Conservation (phyloP, 208 protist species). For the Angomonas ambiguus region DNA sequence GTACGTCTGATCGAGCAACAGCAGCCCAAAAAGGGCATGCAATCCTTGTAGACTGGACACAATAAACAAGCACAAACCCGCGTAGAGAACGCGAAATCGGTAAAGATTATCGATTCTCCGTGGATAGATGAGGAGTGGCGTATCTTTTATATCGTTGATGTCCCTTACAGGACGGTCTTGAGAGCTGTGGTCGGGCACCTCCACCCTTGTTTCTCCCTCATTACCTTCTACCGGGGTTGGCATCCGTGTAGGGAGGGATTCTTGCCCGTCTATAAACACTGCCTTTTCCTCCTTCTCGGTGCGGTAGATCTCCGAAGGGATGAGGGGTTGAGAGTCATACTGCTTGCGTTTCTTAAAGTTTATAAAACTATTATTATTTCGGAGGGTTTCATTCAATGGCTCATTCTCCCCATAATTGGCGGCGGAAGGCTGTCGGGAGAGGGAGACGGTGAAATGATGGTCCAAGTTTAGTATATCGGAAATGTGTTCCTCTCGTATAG, state of each 20-base stretch:
- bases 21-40: conserved; percentile 27
- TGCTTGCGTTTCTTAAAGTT: background rate
- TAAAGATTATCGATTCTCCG: conserved; percentile 27
- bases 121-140: conserved; percentile 23
- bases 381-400: background rate
- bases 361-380: background rate
- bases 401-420: background rate
- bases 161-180: too few species aligned
- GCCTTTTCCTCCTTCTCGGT: background rate
- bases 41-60: conserved; percentile 25
- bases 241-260: background rate
- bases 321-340: background rate
- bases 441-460: background rate
- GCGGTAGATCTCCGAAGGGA: background rate
- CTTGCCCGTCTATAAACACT: background rate
- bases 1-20: conserved; percentile 32
- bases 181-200: too few species aligned
- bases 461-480: background rate
- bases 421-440: background rate
- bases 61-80: conserved; percentile 26
- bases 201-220: background rate
- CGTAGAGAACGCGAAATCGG: conserved; percentile 34
- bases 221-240: background rate
- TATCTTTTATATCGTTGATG: too few species aligned
- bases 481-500: background rate